Conservation (phyloP, 352 stramenopile genomes). For the Phytophthora melonis region DNA sequence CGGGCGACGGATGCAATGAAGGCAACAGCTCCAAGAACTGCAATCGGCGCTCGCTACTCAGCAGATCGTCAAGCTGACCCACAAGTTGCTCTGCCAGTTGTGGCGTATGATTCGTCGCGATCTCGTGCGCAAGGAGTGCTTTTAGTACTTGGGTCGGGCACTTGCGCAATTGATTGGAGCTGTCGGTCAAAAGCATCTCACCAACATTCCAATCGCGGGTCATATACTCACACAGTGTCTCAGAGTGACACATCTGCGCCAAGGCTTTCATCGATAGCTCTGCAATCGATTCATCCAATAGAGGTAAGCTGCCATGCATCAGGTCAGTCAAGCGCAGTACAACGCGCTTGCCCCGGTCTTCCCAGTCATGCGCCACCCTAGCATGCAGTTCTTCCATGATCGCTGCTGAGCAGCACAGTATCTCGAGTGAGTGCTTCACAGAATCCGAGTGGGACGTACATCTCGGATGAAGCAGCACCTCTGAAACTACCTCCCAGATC, state of each 20-base stretch:
- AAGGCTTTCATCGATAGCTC: slow-evolving; percentile 8
- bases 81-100: slow-evolving; percentile 6
- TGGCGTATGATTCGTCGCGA: background rate
- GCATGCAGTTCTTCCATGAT: background rate
- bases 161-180: background rate
- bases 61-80: background rate
- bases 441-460: background rate
- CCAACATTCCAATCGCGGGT: slow-evolving; percentile 10
- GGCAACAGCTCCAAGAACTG: slow-evolving; percentile 18
- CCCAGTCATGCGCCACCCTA: slow-evolving; percentile 8
- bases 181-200: background rate
- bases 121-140: background rate
- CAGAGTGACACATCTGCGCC: background rate
- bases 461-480: slow-evolving; percentile 3
- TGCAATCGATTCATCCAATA: background rate
- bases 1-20: background rate
- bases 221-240: slow-evolving; percentile 8
- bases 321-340: slow-evolving; percentile 17
- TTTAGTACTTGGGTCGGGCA: slow-evolving; percentile 13
- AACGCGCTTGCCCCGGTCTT: slow-evolving; percentile 8
- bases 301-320: background rate
- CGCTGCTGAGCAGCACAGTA: background rate
- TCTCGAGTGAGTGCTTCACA: slow-evolving; percentile 4
- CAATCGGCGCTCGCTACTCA: background rate
- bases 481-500: slow-evolving; percentile 14